Conservation (phyloP, 176 grass and related monocot genomes). For the Oropetium thomaeum region DNA sequence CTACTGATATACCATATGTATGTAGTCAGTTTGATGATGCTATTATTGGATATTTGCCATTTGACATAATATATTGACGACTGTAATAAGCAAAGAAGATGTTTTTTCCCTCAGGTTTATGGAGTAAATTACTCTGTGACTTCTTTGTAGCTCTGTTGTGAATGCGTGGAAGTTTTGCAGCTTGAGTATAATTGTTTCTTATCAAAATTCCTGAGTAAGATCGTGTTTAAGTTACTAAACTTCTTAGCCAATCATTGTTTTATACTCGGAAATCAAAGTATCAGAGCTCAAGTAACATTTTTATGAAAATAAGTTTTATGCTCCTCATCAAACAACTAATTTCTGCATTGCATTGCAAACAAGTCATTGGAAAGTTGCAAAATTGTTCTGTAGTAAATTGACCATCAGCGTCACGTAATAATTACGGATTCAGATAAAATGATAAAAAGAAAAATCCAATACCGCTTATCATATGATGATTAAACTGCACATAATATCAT, state of each 20-base stretch:
- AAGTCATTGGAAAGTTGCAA: not conserved
- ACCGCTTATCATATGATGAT: not conserved
- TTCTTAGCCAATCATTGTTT: no score
- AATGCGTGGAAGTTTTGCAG: not conserved
- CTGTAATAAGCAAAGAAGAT: not conserved
- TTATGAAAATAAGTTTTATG: not conserved
- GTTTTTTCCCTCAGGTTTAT: not conserved
- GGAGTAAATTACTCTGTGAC: not conserved
- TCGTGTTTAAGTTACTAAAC: no score
- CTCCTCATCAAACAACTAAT: not conserved
- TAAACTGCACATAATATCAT: not conserved
- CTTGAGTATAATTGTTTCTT: not conserved
- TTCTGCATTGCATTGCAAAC: not conserved
- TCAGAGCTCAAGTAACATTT: not conserved
- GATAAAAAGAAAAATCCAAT: not conserved
- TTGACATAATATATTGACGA: not conserved
- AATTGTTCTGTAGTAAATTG: not conserved
- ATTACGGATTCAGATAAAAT: no score
- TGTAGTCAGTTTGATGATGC: conserved; percentile 15
- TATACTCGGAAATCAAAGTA: not conserved
- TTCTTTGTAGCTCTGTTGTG: not conserved
- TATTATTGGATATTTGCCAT: conserved; percentile 5
- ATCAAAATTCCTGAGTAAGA: not conserved
- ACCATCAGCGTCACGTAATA: not conserved
- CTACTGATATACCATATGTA: conserved; percentile 14